Percentiles rank a stretch among this genome's conserved stretches.
phyloP scores from a whole-genome alignment of 148 eudicot species.

The Hydrangea macrophylla region DNA sequence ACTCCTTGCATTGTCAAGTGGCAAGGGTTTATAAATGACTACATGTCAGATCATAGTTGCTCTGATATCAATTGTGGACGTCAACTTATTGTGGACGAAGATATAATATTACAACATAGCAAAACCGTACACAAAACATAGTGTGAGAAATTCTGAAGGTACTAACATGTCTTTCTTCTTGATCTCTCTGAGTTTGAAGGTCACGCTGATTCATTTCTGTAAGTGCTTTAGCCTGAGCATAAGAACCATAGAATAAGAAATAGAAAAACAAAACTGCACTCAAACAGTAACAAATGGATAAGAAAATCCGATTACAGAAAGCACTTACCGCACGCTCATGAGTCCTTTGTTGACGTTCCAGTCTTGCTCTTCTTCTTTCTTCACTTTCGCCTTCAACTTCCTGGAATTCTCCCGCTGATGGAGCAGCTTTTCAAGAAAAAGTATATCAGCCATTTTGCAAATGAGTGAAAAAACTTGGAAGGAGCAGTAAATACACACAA shows the following conservation, averaged over 20 bases:
- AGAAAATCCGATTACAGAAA: conserved; percentile 4
- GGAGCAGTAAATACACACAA: conserved; percentile 3
- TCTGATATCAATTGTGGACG: too few species aligned
- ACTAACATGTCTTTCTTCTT: conserved; percentile 58
- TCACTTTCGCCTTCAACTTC: conserved; percentile 65
- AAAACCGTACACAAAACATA: too few species aligned
- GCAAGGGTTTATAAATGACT: too few species aligned
- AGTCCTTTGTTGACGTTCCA: conserved; percentile 60
- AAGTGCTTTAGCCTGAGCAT: conserved; percentile 50
- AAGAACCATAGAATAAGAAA: conserved; percentile 5
- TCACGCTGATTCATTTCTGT: conserved; percentile 63
- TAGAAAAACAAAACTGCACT: neutral
- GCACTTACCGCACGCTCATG: conserved; percentile 61
- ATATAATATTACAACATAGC: too few species aligned
- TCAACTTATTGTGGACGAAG: too few species aligned
- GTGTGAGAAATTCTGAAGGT: conserved; percentile 11
- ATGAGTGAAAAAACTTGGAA: conserved; percentile 1
- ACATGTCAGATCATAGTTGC: too few species aligned
- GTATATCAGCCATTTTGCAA: conserved; percentile 12
- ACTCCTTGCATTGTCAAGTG: too few species aligned
- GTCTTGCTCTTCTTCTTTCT: conserved; percentile 53
- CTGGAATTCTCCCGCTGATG: conserved; percentile 46
- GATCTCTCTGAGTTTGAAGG: conserved; percentile 50
- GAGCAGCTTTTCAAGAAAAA: conserved; percentile 28
- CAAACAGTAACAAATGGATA: neutral